phyloP scores from a whole-genome alignment of 257 asterid species.

The Solanum piurae region DNA sequence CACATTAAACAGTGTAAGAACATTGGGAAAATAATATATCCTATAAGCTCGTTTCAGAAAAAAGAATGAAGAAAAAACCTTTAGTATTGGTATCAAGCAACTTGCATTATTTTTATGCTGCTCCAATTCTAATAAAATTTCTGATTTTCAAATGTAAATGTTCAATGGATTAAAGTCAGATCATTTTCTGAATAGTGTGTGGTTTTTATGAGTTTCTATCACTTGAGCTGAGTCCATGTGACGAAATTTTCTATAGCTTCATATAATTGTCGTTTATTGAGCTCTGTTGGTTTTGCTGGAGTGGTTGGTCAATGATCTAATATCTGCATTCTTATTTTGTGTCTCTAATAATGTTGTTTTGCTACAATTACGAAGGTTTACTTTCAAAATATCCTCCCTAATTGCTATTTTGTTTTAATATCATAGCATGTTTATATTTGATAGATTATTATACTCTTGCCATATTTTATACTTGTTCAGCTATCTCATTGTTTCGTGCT shows the following conservation, averaged over 20 bases:
- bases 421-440: background rate
- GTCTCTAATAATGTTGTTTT: background rate
- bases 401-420: background rate
- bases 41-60: background rate
- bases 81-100: background rate
- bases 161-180: background rate
- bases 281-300: background rate
- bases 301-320: background rate
- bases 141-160: background rate
- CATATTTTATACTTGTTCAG: background rate
- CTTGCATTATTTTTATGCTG: background rate
- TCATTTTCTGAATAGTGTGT: background rate
- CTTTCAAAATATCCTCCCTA: background rate
- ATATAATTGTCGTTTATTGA: background rate
- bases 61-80: background rate
- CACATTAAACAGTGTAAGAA: background rate
- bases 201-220: background rate
- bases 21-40: background rate
- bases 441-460: background rate
- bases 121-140: background rate
- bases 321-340: background rate
- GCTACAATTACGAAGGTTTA: background rate
- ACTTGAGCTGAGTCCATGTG: background rate
- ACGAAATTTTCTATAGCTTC: background rate
- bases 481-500: background rate